phyloP scores from a whole-genome alignment of 371 early-diverging fungal species.

The Capillidium rhysosporum region DNA sequence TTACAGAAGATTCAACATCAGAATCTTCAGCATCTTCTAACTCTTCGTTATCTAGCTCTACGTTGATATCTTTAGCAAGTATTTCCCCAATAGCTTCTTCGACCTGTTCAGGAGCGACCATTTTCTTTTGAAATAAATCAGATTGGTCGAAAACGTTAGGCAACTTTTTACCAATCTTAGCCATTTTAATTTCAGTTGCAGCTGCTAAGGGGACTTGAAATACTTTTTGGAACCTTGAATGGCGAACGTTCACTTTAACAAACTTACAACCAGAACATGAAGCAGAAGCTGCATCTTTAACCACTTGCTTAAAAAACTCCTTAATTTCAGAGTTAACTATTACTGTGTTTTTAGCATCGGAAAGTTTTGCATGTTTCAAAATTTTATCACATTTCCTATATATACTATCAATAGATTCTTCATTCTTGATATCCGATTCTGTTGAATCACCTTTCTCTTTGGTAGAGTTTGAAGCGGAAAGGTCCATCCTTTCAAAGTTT shows the following conservation, averaged over 20 bases:
- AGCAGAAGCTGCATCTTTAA: neutral
- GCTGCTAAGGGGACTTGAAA: slow-evolving; percentile 57
- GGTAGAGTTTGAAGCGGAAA: slow-evolving; percentile 16
- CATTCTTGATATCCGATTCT: slow-evolving; percentile 21
- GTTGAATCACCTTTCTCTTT: slow-evolving; percentile 18
- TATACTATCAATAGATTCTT: slow-evolving; percentile 23
- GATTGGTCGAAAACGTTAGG: slow-evolving; percentile 17
- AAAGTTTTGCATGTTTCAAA: neutral
- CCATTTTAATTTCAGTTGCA: slow-evolving; percentile 48
- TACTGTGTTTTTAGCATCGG: slow-evolving; percentile 21
- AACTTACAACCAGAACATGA: slow-evolving; percentile 13
- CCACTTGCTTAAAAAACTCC: neutral
- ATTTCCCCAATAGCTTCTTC: slow-evolving; percentile 9
- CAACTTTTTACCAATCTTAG: slow-evolving; percentile 22
- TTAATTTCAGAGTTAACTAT: slow-evolving; percentile 5
- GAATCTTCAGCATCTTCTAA: slow-evolving; percentile 11
- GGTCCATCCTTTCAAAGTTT: slow-evolving; percentile 42
- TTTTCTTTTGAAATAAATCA: slow-evolving; percentile 12
- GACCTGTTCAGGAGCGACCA: slow-evolving; percentile 14
- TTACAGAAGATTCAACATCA: slow-evolving; percentile 5
- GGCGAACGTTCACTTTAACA: slow-evolving; percentile 56
- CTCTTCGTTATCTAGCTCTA: slow-evolving; percentile 11
- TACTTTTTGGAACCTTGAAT: slow-evolving; percentile 70
- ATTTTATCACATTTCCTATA: neutral
- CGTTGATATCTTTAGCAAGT: neutral